Evolutionary conservation across 73 alveolate species (phyloP), one percentile per base, ranked within the genome.

Genomic region (Durusdinium trenchii): DNA sequence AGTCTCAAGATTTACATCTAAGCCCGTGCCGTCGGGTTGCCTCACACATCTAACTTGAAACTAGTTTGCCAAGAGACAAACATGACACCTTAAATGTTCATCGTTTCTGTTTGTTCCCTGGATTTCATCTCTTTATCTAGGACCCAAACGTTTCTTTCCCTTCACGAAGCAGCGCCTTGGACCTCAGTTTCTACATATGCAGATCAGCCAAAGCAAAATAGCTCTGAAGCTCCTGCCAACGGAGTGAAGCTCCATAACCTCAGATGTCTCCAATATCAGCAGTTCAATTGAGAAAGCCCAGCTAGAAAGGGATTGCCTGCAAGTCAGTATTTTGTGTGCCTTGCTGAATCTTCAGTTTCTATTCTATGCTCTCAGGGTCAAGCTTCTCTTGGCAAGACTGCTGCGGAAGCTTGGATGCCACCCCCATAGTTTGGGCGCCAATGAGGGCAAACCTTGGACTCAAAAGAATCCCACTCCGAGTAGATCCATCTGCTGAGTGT

Each of bases 21-120:
- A 60, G 47, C 98, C 98, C 7, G 98, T 91, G 43, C 98, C 98
- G 50, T 91, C 98, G 45, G 89, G 90, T 78, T 91, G 98, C 96
- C 96, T 90, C 87, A 40, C 48, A 32, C 73, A 60, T 23, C 73
- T 60, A 60, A 2, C 73, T 1, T n/a, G 4, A 23, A 23, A 60
- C 30, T 23, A 23, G 30, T 60, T 60, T 60, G n/a, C 73, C 18
- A 60, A 23, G 73, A 60, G 18, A 60, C 73, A 23, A 32, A 23
- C n/a, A 60, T 23, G 73, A 60, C 18, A 60, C 30, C 73, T 32
- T 23, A 23, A 60, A 1, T 2, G 1, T 60, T 60, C 73, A 23
- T 2, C 18, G 73, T 60, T n/a, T 16, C 32, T n/a, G n/a, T n/a
- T n/a, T n/a, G n/a, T n/a, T 57, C 73, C 73, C 1, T 60, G n/a